These are phyloP conservation scores for Isabelozyma pseudorhagii DNA, from an alignment of 805 yeast species.

Conservation along the genomic window DNA sequence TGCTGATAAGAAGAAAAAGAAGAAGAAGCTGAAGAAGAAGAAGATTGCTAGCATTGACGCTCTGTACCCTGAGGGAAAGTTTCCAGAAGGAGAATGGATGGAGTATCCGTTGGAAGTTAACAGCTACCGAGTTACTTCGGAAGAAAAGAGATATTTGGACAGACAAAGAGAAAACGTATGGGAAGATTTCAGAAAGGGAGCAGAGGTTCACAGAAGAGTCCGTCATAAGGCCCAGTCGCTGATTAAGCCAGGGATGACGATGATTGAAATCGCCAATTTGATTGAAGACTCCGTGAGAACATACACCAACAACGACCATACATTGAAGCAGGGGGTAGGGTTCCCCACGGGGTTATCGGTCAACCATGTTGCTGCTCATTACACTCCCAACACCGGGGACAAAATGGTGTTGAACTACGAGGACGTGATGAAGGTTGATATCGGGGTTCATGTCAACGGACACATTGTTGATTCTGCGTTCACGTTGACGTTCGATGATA, in stretches of 20 bases:
- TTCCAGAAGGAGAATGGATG: slow-evolving; percentile 85
- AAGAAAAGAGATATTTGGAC: slow-evolving; percentile 78
- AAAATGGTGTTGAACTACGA: slow-evolving; percentile 74
- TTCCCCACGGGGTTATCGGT: slow-evolving; percentile 97
- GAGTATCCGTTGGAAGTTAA: slow-evolving; percentile 70
- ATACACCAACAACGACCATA: slow-evolving; percentile 64
- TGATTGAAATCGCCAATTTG: slow-evolving; percentile 84
- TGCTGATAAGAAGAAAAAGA: slow-evolving; percentile 34
- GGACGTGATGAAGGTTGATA: slow-evolving; percentile 95
- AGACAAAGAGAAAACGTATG: slow-evolving; percentile 59
- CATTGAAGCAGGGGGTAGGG: slow-evolving; percentile 80
- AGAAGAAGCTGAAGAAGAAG: slow-evolving; percentile 50
- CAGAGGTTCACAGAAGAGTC: slow-evolving; percentile 92
- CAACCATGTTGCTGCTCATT: slow-evolving; percentile 95
- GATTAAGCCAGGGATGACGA: slow-evolving; percentile 87
- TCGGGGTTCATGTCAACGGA: slow-evolving; percentile 96
- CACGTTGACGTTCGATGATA: slow-evolving; percentile 82
- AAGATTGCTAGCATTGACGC: slow-evolving; percentile 61
- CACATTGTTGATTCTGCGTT: slow-evolving; percentile 93
- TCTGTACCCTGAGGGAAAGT: slow-evolving; percentile 66
- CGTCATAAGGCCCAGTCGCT: slow-evolving; percentile 71
- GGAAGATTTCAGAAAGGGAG: slow-evolving; percentile 92
- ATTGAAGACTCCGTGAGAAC: slow-evolving; percentile 83
- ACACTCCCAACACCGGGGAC: slow-evolving; percentile 93
- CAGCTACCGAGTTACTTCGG: slow-evolving; percentile 74